A percentile compares a stretch with the other conserved stretches of the same genome.
Conservation (phyloP, 2,329 filamentous ascomycete genomes). For the Aspergillus fischeri region DNA sequence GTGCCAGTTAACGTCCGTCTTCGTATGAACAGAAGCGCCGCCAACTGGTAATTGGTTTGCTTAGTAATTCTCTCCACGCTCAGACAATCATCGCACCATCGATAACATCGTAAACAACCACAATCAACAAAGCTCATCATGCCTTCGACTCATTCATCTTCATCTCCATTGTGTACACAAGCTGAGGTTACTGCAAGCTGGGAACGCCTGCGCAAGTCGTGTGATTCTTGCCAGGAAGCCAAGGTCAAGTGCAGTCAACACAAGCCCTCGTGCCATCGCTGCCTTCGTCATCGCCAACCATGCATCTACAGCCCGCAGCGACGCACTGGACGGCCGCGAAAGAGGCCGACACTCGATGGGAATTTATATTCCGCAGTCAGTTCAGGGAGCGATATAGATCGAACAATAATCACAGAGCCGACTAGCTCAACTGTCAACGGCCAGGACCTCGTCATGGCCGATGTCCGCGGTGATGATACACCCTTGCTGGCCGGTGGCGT, state of each 20-base stretch:
- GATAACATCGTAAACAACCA: background rate
- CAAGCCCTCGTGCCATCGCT: constrained; percentile 8
- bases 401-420: background rate
- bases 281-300: constrained; percentile 3
- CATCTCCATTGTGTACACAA: background rate
- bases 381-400: background rate
- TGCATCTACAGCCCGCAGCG: constrained; percentile 8
- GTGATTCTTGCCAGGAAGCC: constrained; percentile 5
- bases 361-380: background rate
- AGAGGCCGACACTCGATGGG: background rate
- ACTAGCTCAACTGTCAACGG: background rate
- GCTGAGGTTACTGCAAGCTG: background rate
- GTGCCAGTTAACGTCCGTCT: too few species aligned
- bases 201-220: constrained; percentile 3
- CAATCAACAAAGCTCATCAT: background rate
- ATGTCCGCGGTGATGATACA: background rate
- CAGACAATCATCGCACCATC: too few species aligned
- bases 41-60: too few species aligned
- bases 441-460: constrained; percentile 1
- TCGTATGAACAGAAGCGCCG: too few species aligned
- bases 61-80: too few species aligned
- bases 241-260: constrained; percentile 11
- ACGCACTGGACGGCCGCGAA: constrained; percentile 2
- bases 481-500: background rate
- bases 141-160: background rate